phyloP scores from a whole-genome alignment of 441 rosid genomes.

The Pelargonium myrrhifolium region DNA sequence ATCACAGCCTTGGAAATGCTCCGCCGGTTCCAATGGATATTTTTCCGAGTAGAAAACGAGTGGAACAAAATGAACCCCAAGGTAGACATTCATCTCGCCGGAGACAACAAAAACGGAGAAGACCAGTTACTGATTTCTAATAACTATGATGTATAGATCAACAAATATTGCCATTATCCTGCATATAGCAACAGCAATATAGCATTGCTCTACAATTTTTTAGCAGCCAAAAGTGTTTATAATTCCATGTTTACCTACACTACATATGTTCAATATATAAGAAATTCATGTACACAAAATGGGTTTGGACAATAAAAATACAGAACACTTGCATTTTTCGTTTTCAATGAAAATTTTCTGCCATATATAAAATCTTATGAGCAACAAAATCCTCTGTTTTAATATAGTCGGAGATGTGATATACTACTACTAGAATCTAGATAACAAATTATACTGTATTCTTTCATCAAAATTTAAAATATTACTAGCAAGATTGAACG shows the following conservation, averaged over 20 bases:
- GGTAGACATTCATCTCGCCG: constrained; percentile 36
- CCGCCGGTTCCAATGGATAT: constrained; percentile 87
- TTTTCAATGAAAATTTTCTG: no score
- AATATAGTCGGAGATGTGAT: no score
- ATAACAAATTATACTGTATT: no score
- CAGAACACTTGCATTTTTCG: no score
- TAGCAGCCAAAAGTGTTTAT: not conserved
- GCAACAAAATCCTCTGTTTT: no score
- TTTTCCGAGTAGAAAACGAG: constrained; percentile 87
- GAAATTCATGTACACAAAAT: no score
- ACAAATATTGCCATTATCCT: not conserved
- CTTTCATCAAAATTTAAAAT: no score
- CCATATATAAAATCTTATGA: no score
- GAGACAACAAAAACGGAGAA: constrained; percentile 38
- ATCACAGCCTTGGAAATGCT: constrained; percentile 70
- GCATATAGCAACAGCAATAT: not conserved
- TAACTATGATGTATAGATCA: constrained; percentile 39
- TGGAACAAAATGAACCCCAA: constrained; percentile 68
- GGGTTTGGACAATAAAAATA: no score
- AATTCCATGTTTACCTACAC: not conserved
- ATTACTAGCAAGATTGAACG: no score
- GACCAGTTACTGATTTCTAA: constrained; percentile 45
- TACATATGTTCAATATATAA: no score
- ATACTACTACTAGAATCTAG: no score
- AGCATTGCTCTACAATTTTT: not conserved